phyloP scores from a whole-genome alignment of 371 early-diverging fungal species.

The Phascolomyces articulosus region DNA sequence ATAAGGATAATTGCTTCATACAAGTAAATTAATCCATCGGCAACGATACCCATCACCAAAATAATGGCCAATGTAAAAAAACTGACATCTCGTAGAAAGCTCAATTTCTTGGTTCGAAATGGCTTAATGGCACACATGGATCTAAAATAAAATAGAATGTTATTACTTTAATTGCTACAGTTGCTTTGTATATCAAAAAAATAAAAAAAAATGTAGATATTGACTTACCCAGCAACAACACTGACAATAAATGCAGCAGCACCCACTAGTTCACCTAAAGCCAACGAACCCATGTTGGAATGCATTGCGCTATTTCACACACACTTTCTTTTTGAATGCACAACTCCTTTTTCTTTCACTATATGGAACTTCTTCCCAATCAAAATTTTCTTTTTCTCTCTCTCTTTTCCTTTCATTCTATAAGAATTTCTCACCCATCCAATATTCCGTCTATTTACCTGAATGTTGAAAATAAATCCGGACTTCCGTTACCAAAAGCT shows the following conservation, averaged over 20 bases:
- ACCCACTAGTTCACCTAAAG: conserved; percentile 83
- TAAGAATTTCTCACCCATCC: background rate
- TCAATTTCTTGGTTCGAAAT: conserved; percentile 63
- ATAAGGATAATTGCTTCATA: conserved; percentile 62
- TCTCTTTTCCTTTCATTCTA: no score
- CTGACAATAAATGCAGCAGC: conserved; percentile 78
- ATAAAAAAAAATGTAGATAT: background rate
- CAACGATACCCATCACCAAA: conserved; percentile 57
- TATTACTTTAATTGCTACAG: background rate
- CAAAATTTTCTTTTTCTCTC: no score
- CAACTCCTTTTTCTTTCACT: background rate
- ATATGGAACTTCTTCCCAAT: no score
- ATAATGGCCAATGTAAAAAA: conserved; percentile 74
- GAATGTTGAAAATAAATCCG: conserved; percentile 82
- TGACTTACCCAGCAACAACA: conserved; percentile 65
- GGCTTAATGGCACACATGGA: conserved; percentile 72
- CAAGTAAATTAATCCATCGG: conserved; percentile 63
- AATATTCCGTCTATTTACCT: conserved; percentile 21
- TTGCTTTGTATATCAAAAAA: background rate
- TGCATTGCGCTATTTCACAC: conserved; percentile 61
- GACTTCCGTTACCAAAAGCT: conserved; percentile 88
- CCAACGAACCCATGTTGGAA: conserved; percentile 74
- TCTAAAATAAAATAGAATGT: conserved; percentile 28
- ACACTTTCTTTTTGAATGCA: conserved; percentile 2
- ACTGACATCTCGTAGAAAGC: conserved; percentile 73